Conservation (phyloP, 179 eudicot species). For the Spinacia oleracea region DNA sequence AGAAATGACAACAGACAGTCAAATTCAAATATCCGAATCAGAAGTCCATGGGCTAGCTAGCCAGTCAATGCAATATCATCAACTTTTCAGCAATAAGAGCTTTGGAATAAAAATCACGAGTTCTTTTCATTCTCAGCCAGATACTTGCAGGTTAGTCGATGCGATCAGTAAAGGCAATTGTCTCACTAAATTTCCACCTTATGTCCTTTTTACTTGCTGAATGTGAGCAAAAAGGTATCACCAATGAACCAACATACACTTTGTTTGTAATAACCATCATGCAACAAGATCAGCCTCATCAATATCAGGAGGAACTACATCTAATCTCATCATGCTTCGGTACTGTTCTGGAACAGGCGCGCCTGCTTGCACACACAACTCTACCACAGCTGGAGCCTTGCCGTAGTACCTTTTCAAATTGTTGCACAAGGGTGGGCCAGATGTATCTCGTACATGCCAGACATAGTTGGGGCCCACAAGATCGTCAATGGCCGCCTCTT, state of each 20-base stretch:
- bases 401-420: conserved; percentile 56
- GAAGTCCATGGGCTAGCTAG: background rate
- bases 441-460: conserved; percentile 53
- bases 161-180: background rate
- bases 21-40: background rate
- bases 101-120: background rate
- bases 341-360: conserved; percentile 53
- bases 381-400: conserved; percentile 65
- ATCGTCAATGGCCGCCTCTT: conserved; percentile 61
- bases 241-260: background rate
- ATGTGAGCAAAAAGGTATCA: background rate
- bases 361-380: conserved; percentile 67
- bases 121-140: background rate
- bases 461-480: conserved; percentile 66
- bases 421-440: conserved; percentile 43
- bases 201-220: background rate
- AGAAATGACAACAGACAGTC: background rate
- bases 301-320: conserved; percentile 64
- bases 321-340: conserved; percentile 64
- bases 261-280: conserved; percentile 27
- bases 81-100: background rate
- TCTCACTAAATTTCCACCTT: background rate
- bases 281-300: conserved; percentile 76
- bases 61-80: background rate
- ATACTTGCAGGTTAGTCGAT: background rate